Conservation (phyloP, 2,329 filamentous ascomycete genomes). For the Sporothrix variecibatus region DNA sequence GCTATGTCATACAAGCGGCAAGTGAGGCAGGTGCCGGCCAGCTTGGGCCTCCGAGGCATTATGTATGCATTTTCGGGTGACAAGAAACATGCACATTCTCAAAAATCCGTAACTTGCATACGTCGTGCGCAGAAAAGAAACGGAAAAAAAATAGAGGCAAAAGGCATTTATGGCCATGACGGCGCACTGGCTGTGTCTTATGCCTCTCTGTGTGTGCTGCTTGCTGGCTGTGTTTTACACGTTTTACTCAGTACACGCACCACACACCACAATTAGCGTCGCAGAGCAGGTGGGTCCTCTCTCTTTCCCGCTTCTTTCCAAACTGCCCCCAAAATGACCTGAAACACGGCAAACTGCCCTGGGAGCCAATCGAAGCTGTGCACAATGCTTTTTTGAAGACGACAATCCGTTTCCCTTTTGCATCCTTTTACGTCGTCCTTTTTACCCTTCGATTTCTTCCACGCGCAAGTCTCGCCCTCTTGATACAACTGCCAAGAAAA, state of each 20-base stretch:
- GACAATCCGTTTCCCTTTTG: neutral
- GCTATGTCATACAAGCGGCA: neutral
- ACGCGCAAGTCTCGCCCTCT: neutral
- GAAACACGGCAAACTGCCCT: slow-evolving; percentile 28
- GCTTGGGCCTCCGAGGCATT: neutral
- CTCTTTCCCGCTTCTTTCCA: slow-evolving; percentile 18
- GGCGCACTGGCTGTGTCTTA: slow-evolving; percentile 7
- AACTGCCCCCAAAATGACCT: neutral
- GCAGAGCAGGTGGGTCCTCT: slow-evolving; percentile 5
- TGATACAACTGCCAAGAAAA: slow-evolving; percentile 18
- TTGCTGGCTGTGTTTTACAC: neutral
- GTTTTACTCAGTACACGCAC: slow-evolving; percentile 2
- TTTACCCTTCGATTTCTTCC: slow-evolving; percentile 5
- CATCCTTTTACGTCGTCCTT: slow-evolving; percentile 1
- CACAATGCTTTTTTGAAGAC: slow-evolving; percentile 19
- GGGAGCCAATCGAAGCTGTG: slow-evolving; percentile 28
- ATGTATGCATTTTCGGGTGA: neutral
- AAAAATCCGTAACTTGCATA: neutral
- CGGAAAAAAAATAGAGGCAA: neutral
- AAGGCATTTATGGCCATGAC: neutral
- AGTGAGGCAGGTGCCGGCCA: slow-evolving; percentile 5
- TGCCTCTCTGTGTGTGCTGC: neutral
- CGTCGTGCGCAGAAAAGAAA: neutral
- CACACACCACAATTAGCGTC: neutral
- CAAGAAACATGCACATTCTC: neutral